These are phyloP conservation scores for Leptoxyphium fumago DNA, from an alignment of 2,329 filamentous ascomycete genomes.

Conservation along the genomic window DNA sequence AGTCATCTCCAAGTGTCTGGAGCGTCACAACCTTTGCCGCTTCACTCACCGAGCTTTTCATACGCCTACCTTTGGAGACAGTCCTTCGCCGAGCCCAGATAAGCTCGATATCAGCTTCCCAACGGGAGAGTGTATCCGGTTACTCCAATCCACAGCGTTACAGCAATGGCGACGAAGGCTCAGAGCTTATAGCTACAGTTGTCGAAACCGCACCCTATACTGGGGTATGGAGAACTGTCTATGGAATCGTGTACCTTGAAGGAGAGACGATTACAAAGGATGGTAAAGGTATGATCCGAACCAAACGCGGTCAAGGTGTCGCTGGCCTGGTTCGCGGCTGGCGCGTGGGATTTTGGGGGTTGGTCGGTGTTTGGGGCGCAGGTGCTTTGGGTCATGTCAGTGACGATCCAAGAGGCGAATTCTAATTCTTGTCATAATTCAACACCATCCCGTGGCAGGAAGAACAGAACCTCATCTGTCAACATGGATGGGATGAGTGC, in stretches of 20 bases:
- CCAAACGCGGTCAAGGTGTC: conserved; percentile 49
- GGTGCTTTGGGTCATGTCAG: conserved; percentile 47
- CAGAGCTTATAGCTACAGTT: conserved; percentile 47
- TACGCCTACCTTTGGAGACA: conserved; percentile 84
- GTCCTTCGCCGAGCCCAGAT: conserved; percentile 81
- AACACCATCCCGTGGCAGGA: too few species aligned
- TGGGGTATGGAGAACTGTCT: conserved; percentile 85
- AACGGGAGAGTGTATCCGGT: conserved; percentile 10
- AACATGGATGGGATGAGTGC: too few species aligned
- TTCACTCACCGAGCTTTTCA: conserved; percentile 63
- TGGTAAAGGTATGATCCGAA: conserved; percentile 23
- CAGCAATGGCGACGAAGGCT: background rate
- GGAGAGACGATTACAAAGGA: conserved; percentile 37
- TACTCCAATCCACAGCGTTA: conserved; percentile 12
- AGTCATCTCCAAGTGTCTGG: conserved; percentile 68
- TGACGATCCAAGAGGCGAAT: conserved; percentile 33
- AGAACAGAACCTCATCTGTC: too few species aligned
- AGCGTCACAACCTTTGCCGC: conserved; percentile 69
- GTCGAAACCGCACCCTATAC: conserved; percentile 67
- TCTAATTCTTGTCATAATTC: conserved; percentile 8
- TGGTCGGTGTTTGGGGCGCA: conserved; percentile 60
- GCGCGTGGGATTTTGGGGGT: conserved; percentile 65
- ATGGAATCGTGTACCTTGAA: conserved; percentile 71
- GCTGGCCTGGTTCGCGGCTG: conserved; percentile 58
- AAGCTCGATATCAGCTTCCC: conserved; percentile 40